Evolutionary conservation across 2,329 filamentous ascomycete genomes (phyloP).

Genomic region (Penicillium glabrum): DNA sequence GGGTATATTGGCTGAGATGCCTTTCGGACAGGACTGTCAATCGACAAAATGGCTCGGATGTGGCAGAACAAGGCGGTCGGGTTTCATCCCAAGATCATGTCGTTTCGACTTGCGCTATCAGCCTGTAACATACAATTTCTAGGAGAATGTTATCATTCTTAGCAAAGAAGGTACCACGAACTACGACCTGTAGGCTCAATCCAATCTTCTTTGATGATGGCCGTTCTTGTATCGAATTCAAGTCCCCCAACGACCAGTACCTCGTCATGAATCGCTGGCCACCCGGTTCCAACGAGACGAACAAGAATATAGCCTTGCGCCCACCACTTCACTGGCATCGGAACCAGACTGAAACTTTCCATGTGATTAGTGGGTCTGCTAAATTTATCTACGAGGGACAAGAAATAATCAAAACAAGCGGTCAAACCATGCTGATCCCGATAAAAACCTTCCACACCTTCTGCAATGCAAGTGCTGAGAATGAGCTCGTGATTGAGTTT

Average conservation of each 20-base stretch:
- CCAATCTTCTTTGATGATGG: conserved; percentile 6
- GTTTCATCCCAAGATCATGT: neutral
- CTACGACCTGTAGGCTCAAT: conserved; percentile 2
- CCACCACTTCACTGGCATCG: conserved; percentile 12
- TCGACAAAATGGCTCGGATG: too few species aligned
- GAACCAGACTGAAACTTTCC: conserved; percentile 10
- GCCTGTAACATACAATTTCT: neutral
- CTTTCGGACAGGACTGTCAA: too few species aligned
- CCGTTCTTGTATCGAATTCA: conserved; percentile 10
- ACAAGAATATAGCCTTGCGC: conserved; percentile 6
- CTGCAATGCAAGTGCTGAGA: conserved; percentile 6
- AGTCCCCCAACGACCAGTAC: conserved; percentile 9
- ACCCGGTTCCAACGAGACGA: conserved; percentile 2
- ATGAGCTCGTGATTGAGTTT: conserved; percentile 8
- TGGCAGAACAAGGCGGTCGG: too few species aligned
- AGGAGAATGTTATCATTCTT: conserved; percentile 9
- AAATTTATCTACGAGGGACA: conserved; percentile 5
- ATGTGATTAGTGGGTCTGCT: conserved; percentile 8
- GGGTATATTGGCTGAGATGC: too few species aligned
- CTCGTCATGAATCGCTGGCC: conserved; percentile 13
- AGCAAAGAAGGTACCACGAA: conserved; percentile 3
- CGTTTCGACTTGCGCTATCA: neutral
- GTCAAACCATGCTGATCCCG: conserved; percentile 5
- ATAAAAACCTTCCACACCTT: conserved; percentile 7
- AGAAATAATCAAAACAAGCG: neutral